Evolutionary conservation across 2,329 filamentous ascomycete species (phyloP).

Genomic region (Chaetoscypha palmicola): DNA sequence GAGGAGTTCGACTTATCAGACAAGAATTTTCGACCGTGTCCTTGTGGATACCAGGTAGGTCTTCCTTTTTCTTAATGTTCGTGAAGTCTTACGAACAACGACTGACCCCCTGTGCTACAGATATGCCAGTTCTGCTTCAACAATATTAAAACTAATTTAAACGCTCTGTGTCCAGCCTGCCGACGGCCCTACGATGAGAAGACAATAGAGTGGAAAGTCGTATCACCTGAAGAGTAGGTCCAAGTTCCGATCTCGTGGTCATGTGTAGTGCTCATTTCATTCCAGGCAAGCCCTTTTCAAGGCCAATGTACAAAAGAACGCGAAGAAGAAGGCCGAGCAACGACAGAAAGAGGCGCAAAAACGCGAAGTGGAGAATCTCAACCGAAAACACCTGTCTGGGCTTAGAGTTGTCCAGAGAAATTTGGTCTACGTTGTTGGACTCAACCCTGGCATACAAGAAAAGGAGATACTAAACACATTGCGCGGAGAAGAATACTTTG

Average conservation of each 20-base stretch:
- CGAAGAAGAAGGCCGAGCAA: slow-evolving; percentile 80
- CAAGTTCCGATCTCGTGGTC: not conserved
- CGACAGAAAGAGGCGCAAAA: slow-evolving; percentile 95
- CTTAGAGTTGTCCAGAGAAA: slow-evolving; percentile 98
- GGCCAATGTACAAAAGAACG: slow-evolving; percentile 77
- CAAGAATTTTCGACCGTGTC: slow-evolving; percentile 93
- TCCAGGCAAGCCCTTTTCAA: slow-evolving; percentile 65
- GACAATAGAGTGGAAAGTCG: slow-evolving; percentile 93
- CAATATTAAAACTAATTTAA: slow-evolving; percentile 98
- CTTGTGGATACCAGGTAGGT: slow-evolving; percentile 91
- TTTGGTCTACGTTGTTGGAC: slow-evolving; percentile 91
- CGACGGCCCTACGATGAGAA: slow-evolving; percentile 93
- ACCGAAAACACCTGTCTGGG: slow-evolving; percentile 90
- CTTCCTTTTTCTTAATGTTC: not conserved
- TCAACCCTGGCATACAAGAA: slow-evolving; percentile 86
- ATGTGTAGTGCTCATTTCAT: slow-evolving; percentile 18
- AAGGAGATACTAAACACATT: slow-evolving; percentile 87
- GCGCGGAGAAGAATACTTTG: slow-evolving; percentile 88
- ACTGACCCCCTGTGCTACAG: slow-evolving; percentile 38
- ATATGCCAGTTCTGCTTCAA: slow-evolving; percentile 99
- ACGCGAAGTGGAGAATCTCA: slow-evolving; percentile 90
- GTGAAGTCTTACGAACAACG: slow-evolving; percentile 4
- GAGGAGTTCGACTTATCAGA: slow-evolving; percentile 98
- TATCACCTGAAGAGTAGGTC: slow-evolving; percentile 87
- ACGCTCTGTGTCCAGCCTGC: slow-evolving; percentile 95